Base-by-base conservation (phyloP, 2,329 filamentous ascomycete species). In the Xylariaceae sp. region DNA sequence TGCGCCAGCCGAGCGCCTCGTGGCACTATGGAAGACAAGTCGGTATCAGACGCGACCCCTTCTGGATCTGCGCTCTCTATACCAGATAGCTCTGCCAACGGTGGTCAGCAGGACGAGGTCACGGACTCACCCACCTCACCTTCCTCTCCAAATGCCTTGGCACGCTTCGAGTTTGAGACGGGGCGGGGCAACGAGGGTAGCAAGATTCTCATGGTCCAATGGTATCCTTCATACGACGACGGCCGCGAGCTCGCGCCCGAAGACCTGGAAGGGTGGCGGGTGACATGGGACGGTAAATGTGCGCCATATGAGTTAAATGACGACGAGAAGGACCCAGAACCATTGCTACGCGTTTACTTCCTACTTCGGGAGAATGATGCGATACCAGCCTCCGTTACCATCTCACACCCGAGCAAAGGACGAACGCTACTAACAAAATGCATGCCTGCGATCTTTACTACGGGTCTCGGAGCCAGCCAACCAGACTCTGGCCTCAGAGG, bases 131-230 rank as follows among this genome's bases (percentile, higher is more conserved):
- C 73, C 3, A 67, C 68, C n/a, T 68, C 77, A 61, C 71, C 73
- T 52, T 69, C 75, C 4, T 73, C 74, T 11, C 59, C 65, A 15
- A 53, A 70, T 49, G 85, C 85, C n/a, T 75, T 90, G 41, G 86
- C 89, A 41, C 85, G 90, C 51, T 96, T 95, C 69, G 90, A 96
- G 67, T 95, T 95, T 65, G 87, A 91, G 69, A 76, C 81, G 0
- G 86, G 84, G 33, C 81, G 80, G 66, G 86, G 83, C 44, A 89
- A 89, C 61, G 86, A 91, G 57, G 90, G 90, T 38, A 95, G 89
- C 55, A 96, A 95, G 73, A 85, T 96, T 55, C 74, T 96, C 60
- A 94, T 96, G 89, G 85, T 95, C 36, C 90, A 96, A 68, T 96
- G 90, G 90, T 51, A 56, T 50, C 52, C 44, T 43, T 50, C 54